Base-by-base conservation (phyloP, 192 early-diverging fungal genomes). In the Backusella sp. region DNA sequence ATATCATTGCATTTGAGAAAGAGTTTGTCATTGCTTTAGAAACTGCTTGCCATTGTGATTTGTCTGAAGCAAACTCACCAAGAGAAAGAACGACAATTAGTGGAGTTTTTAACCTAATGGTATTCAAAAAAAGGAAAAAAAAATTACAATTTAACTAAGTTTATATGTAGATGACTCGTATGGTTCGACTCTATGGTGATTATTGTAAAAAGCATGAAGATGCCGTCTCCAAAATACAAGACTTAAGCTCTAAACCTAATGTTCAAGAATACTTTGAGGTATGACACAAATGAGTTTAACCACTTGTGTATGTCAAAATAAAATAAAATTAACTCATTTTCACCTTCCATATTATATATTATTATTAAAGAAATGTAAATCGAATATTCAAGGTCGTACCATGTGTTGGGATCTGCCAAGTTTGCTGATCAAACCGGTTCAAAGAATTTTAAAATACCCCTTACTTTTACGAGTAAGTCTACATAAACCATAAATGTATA, bases 371-470 rank as follows among this genome's bases (percentile, higher is more conserved):
- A 83, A 89, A 46, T 90, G 90, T 65, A 87, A 87, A 79, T 76
- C 82, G 41, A 72, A 89, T 73, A 84, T 92, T 26, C 85, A 91
- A 66, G 93, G 91, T 14, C 80, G 84, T 73, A 96, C 96, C 1
- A 89, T 87, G 32, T 93, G 94, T 72, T 99, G 97, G 97, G 97
- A 99, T 84, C 84, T 99, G 74, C 87, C 92, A 0, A 92, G 91
- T 75, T 80, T 99, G 77, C 83, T 99, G 5, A 96, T 99, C 82
- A 99, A 99, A 79, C 97, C 97, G 15, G 96, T 99, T 59, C 97
- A 99, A 82, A 88, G 97, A 30, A 93, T 99, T 19, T 83, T 99
- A 26, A 96, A 97, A 82, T 97, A 97, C 79, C 97, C 97, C 1
- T 84, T 99, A 6, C 82, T 98, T 68, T 83, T 98, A 37, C 90